phyloP scores from a whole-genome alignment of 306 rosid species.

The Abrus pulchellus region DNA sequence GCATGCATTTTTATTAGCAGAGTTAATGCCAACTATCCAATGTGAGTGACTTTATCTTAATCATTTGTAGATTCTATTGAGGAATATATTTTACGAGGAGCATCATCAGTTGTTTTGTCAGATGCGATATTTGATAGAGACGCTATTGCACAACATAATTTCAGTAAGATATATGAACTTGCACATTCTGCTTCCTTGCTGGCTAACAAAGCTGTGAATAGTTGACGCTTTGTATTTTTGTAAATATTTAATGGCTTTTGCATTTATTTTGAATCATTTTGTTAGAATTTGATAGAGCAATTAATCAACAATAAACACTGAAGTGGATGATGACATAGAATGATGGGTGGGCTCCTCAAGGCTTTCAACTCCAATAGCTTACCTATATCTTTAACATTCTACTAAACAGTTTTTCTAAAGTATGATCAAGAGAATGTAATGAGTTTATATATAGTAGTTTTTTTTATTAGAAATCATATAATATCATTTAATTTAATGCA shows the following conservation, averaged over 20 bases:
- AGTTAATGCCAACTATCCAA: background rate
- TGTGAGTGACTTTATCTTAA: slow-evolving; percentile 28
- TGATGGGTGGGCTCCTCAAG: background rate
- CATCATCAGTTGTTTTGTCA: slow-evolving; percentile 84
- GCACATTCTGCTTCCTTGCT: slow-evolving; percentile 69
- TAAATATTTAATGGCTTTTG: slow-evolving; percentile 19
- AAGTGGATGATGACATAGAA: background rate
- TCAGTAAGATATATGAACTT: slow-evolving; percentile 66
- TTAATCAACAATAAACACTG: background rate
- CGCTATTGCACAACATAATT: slow-evolving; percentile 60
- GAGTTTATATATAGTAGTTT: too few relatives aligned
- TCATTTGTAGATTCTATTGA: slow-evolving; percentile 64
- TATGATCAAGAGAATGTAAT: too few relatives aligned
- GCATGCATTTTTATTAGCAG: slow-evolving; percentile 15
- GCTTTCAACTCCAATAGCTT: background rate
- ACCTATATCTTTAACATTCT: background rate
- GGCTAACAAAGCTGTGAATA: slow-evolving; percentile 67
- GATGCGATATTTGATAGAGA: slow-evolving; percentile 89
- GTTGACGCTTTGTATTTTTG: slow-evolving; percentile 44
- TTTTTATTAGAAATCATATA: too few relatives aligned
- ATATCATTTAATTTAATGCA: too few relatives aligned
- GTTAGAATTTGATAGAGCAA: slow-evolving; percentile 1
- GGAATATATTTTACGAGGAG: slow-evolving; percentile 77
- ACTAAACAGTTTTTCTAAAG: too few relatives aligned
- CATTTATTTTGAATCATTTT: background rate